Evolutionary conservation across 257 asterid genomes (phyloP), one percentile per base, ranked within the genome.

Genomic region (Parsonsia alboflavescens): DNA sequence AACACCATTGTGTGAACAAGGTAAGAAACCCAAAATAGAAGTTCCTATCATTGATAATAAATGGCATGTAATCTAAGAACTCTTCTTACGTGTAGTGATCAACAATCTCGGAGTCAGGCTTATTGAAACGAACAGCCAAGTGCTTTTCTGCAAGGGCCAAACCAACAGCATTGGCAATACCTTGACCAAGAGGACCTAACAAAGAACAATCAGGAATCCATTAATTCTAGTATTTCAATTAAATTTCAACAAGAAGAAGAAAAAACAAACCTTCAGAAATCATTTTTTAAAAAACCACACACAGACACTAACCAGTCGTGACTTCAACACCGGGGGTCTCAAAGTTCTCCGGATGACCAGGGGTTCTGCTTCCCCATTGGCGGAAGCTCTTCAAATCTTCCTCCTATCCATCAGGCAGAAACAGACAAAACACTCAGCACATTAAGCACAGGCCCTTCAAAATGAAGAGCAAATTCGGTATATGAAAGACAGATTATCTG

Each of bases 101-200:
- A 41, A 92, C 87, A 66, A 90, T 84, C 81, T 90, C 89, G 48
- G 77, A 57, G 46, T 83, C 96, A 0, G 96, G 91, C 59, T 88
- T 88, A 88, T 92, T 90, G 84, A 45, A 92, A 53, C 95, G 94
- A 53, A 92, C 93, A 78, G 96, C 95, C 87, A 90, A 82, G 84
- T 90, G 96, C 77, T 69, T 84, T 85, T 92, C 96, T 0, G 96
- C 97, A 57, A 88, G 85, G 2, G 96, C 97, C 82, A 90, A 83
- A 44, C 97, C 97, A 66, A 91, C 95, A 19, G 93, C 97, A 80
- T 88, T 88, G 76, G 93, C 94, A 76, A 87, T 65, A 75, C 97
- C 97, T 80, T 92, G 97, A 61, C 97, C 97, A 75, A 92, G 90
- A 66, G 97, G 97, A 70, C 97, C 97, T 92, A 75, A 15, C 52